Evolutionary conservation across 169 alveolate species (phyloP).

Genomic region (Plasmodium cynomolgi): DNA sequence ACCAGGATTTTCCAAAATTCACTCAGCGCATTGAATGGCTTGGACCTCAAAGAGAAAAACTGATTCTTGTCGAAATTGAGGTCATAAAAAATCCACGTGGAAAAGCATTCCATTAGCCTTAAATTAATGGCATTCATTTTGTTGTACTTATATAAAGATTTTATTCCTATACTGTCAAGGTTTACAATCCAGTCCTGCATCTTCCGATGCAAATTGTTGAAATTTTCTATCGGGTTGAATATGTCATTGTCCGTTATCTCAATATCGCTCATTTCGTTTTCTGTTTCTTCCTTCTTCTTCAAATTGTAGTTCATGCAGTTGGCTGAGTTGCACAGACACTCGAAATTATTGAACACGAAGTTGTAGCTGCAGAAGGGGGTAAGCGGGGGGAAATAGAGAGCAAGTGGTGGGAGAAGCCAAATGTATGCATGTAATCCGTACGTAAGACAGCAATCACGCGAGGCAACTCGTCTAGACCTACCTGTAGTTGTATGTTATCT

Average conservation of each 20-base stretch:
- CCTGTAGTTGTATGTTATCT: constrained; percentile 95
- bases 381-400: background rate
- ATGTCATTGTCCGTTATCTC: constrained; percentile 28
- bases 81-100: constrained; percentile 59
- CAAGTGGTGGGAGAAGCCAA: background rate
- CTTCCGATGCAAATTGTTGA: constrained; percentile 36
- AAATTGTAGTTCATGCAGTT: constrained; percentile 21
- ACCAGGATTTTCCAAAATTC: constrained; percentile 58
- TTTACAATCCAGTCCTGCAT: constrained; percentile 43
- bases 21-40: constrained; percentile 23
- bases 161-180: constrained; percentile 2
- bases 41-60: constrained; percentile 26
- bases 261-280: constrained; percentile 1
- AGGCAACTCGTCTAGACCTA: background rate
- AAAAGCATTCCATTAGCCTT: constrained; percentile 34
- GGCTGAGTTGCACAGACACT: constrained; percentile 28
- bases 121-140: constrained; percentile 30
- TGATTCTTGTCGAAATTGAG: constrained; percentile 25
- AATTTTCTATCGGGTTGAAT: constrained; percentile 47
- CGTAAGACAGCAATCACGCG: background rate
- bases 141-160: constrained; percentile 19
- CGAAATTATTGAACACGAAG: constrained; percentile 51
- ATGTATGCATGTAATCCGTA: background rate
- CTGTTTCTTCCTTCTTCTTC: constrained; percentile 29
- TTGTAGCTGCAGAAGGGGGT: constrained; percentile 25